phyloP scores from a whole-genome alignment of 768 basidiomycete species.

The Russula lepida region DNA sequence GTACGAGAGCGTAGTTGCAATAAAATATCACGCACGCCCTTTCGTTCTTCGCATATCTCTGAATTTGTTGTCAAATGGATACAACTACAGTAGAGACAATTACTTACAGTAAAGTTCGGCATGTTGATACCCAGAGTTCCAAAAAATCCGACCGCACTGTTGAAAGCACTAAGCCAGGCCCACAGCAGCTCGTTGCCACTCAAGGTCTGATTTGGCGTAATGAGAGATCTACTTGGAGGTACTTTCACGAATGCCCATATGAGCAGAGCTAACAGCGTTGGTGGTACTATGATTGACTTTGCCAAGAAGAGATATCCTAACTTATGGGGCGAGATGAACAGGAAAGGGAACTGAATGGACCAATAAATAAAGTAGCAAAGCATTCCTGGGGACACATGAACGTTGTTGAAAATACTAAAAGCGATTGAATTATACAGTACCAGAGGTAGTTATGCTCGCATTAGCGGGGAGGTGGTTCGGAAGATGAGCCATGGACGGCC shows the following conservation, averaged over 20 bases:
- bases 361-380: slow-evolving; percentile 73
- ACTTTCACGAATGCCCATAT: slow-evolving; percentile 47
- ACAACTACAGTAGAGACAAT: neutral
- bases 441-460: slow-evolving; percentile 55
- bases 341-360: slow-evolving; percentile 66
- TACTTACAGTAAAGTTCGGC: slow-evolving; percentile 66
- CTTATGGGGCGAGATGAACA: slow-evolving; percentile 69
- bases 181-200: slow-evolving; percentile 51
- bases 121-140: slow-evolving; percentile 70
- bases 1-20: neutral
- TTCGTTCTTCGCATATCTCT: slow-evolving; percentile 69
- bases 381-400: slow-evolving; percentile 36
- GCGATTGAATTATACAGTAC: slow-evolving; percentile 29
- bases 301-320: slow-evolving; percentile 68
- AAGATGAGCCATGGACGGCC: slow-evolving; percentile 60
- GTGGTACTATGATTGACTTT: slow-evolving; percentile 44
- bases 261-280: slow-evolving; percentile 30
- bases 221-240: slow-evolving; percentile 52
- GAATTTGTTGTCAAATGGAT: neutral
- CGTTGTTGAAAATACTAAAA: neutral
- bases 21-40: slow-evolving; percentile 39
- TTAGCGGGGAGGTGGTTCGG: slow-evolving; percentile 53
- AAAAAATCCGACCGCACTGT: slow-evolving; percentile 69
- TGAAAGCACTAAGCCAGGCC: slow-evolving; percentile 73
- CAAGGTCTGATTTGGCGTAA: slow-evolving; percentile 41